Base-by-base conservation (phyloP, 345 rosid species). In the Corchorus capsularis region DNA sequence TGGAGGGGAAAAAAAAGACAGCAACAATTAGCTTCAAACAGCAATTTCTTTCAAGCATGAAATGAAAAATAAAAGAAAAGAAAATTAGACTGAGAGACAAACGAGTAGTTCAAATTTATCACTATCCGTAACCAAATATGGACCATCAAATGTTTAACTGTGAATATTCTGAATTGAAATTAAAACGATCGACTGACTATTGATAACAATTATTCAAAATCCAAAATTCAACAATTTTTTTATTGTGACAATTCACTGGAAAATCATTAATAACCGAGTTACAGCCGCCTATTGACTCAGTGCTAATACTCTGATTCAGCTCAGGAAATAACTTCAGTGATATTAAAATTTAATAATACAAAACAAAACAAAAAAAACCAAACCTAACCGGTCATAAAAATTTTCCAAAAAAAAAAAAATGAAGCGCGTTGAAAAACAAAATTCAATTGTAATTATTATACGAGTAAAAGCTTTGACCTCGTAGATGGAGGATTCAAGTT, bases 401-500 rank as follows among this genome's bases (percentile, higher is more conserved):
- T 69, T 15, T 10, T 6, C 0, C 4, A 7, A 16, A 32, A 41
- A n/a, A 37, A n/a, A 47, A 50, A 7, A 16, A 32, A 56, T n/a
- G 19, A n/a, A 32, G 35, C 9, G 22, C 27, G 3, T 47, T 11
- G 19, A 63, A 47, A 46, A 17, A 57, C 27, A 6, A 46, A 32
- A 46, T 35, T 11, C 34, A 49, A 74, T 0, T 4, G 15, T 22
- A 75, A 16, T 53, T 34, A 41, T 27, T 27, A 66, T 43, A 27
- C n/a, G 52, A 34, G 10, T 5, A 32, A 11, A 52, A 59, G 37
- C 2, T 6, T 34, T 19, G 41, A 95, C 98, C 98, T 95, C 98
- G 60, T 85, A 90, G 69, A 95, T 63, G 66, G 78, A 70, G 77
- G 97, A 83, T 78, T 93, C 98, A 47, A 86, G 87, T 72, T 88